Percentiles rank a stretch among this genome's conserved stretches.
phyloP scores from a whole-genome alignment of 495 filamentous ascomycete species.

The Glonium stellatum region DNA sequence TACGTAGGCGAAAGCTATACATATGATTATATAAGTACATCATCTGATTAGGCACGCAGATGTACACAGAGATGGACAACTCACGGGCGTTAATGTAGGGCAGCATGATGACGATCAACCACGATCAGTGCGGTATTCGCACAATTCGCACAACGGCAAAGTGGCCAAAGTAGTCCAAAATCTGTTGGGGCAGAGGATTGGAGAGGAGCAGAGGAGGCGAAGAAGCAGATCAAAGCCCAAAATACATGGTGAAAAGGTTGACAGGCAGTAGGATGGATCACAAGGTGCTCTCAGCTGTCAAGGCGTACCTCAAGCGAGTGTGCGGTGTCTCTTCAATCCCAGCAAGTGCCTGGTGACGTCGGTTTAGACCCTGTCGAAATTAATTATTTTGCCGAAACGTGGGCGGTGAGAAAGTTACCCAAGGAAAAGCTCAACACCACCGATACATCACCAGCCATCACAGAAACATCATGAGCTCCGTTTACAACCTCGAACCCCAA shows the following conservation, averaged over 20 bases:
- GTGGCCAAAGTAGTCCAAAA: neutral
- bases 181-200: neutral
- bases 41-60: neutral
- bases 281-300: too few species aligned
- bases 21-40: neutral
- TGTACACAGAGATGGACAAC: constrained; percentile 21
- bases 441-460: neutral
- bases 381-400: neutral
- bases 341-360: constrained; percentile 1
- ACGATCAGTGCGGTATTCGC: neutral
- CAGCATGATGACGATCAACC: constrained; percentile 52
- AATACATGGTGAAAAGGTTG: too few species aligned
- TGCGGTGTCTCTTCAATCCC: too few species aligned
- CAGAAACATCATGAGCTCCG: constrained; percentile 58
- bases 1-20: constrained; percentile 64
- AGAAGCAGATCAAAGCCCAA: too few species aligned
- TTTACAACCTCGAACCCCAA: constrained; percentile 91
- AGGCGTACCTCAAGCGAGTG: too few species aligned
- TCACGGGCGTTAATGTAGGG: constrained; percentile 78
- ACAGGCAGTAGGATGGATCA: too few species aligned
- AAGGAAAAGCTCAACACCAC: neutral
- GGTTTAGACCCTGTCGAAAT: neutral
- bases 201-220: too few species aligned
- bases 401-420: neutral
- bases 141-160: neutral